Evolutionary conservation across 306 rosid genomes (phyloP).

Genomic region (Benincasa hispida): DNA sequence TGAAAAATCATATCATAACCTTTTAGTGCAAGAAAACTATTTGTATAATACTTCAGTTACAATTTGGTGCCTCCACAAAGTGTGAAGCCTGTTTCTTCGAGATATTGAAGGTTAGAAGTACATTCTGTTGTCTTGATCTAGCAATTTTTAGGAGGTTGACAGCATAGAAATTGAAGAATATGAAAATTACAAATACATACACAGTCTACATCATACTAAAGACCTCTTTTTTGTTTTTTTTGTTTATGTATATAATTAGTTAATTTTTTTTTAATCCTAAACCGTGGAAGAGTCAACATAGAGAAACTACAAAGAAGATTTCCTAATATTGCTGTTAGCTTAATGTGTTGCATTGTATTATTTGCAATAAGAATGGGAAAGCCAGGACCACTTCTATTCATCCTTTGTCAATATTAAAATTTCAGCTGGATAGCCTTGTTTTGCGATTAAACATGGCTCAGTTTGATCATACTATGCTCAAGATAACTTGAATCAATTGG

Average conservation of each 20-base stretch:
- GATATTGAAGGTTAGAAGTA: not conserved
- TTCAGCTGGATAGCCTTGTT: too few relatives aligned
- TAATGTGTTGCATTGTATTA: not conserved
- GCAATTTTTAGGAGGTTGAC: not conserved
- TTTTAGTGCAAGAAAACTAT: not conserved
- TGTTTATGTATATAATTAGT: not conserved
- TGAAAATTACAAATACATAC: not conserved
- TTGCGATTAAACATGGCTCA: too few relatives aligned
- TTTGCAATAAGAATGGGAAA: too few relatives aligned
- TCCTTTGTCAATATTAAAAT: too few relatives aligned
- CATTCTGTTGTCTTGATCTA: not conserved
- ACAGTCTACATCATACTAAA: not conserved
- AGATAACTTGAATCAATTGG: too few relatives aligned
- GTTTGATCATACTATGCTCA: too few relatives aligned
- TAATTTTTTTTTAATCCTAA: not conserved
- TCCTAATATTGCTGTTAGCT: not conserved
- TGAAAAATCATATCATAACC: not conserved
- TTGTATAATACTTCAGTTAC: not conserved
- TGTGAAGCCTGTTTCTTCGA: not conserved
- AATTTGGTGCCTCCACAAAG: not conserved
- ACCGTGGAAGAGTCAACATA: not conserved
- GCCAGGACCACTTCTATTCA: too few relatives aligned
- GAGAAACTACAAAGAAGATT: not conserved
- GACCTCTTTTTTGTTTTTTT: not conserved
- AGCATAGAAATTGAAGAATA: not conserved